These are phyloP conservation scores for Kwoniella heveanensis DNA, from an alignment of 768 basidiomycete species.

Conservation along the genomic window DNA sequence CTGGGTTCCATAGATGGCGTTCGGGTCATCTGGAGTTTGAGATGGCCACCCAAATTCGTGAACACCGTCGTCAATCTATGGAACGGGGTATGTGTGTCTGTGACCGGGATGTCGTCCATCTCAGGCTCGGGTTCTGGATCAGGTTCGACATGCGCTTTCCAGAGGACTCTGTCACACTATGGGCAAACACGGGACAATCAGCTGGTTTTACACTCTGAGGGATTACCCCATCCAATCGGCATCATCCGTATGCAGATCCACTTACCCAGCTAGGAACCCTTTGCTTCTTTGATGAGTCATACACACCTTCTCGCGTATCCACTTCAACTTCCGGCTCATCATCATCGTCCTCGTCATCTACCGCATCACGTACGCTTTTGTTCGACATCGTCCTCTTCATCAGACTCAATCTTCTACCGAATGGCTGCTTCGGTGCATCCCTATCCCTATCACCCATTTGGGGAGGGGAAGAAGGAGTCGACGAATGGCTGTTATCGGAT, in stretches of 20 bases:
- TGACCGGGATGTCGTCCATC: slow-evolving; percentile 2
- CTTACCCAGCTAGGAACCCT: slow-evolving; percentile 56
- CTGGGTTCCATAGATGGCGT: slow-evolving; percentile 36
- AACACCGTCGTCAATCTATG: slow-evolving; percentile 32
- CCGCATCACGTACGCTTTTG: slow-evolving; percentile 7
- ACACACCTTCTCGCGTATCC: slow-evolving; percentile 52
- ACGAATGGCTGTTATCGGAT: slow-evolving; percentile 4
- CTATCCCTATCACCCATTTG: neutral
- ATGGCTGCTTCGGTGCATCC: slow-evolving; percentile 2
- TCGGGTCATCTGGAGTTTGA: slow-evolving; percentile 27
- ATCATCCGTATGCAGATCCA: neutral
- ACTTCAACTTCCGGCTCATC: slow-evolving; percentile 29
- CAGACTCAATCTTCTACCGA: slow-evolving; percentile 24
- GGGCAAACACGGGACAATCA: no score
- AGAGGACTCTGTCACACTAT: slow-evolving; percentile 56
- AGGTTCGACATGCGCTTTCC: slow-evolving; percentile 49
- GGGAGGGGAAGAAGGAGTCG: slow-evolving; percentile 1
- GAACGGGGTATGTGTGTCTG: slow-evolving; percentile 9
- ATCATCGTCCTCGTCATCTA: slow-evolving; percentile 30
- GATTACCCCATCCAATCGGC: no score
- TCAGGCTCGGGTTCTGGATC: slow-evolving; percentile 26
- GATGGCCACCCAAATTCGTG: slow-evolving; percentile 34
- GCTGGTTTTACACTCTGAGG: neutral
- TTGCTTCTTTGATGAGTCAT: slow-evolving; percentile 55
- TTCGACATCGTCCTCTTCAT: slow-evolving; percentile 46